A percentile compares a stretch with the other conserved stretches of the same genome.
Conservation (phyloP, 169 alveolate species). For the Plasmodium vinckei region DNA sequence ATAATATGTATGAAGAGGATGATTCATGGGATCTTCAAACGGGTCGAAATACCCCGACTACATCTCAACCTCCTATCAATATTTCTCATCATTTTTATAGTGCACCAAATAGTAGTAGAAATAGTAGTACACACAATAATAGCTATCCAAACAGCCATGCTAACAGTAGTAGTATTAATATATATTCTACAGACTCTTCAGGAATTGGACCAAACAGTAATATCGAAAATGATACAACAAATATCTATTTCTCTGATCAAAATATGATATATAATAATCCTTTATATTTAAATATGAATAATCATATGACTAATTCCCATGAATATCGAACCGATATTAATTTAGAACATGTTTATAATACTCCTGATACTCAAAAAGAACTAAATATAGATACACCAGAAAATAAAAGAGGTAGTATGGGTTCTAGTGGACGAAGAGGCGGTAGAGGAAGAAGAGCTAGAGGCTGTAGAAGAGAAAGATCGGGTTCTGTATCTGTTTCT, state of each 20-base stretch:
- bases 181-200: background rate
- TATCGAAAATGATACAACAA: background rate
- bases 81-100: too few relatives aligned
- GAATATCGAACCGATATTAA: too few relatives aligned
- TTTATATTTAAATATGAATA: too few relatives aligned
- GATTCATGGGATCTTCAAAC: too few relatives aligned
- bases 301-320: too few relatives aligned
- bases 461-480: background rate
- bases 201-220: background rate
- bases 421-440: background rate
- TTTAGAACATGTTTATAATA: too few relatives aligned
- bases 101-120: background rate
- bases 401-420: background rate
- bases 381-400: background rate
- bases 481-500: background rate
- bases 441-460: background rate
- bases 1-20: too few relatives aligned
- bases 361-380: too few relatives aligned
- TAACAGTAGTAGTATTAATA: background rate
- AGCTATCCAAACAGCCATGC: background rate
- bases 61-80: too few relatives aligned
- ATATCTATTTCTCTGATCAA: too few relatives aligned
- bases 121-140: background rate
- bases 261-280: too few relatives aligned
- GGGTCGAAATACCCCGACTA: too few relatives aligned